Percentiles rank a stretch among this genome's conserved stretches.
Conservation (phyloP, 129 eudicot species). For the Apium graveolens region DNA sequence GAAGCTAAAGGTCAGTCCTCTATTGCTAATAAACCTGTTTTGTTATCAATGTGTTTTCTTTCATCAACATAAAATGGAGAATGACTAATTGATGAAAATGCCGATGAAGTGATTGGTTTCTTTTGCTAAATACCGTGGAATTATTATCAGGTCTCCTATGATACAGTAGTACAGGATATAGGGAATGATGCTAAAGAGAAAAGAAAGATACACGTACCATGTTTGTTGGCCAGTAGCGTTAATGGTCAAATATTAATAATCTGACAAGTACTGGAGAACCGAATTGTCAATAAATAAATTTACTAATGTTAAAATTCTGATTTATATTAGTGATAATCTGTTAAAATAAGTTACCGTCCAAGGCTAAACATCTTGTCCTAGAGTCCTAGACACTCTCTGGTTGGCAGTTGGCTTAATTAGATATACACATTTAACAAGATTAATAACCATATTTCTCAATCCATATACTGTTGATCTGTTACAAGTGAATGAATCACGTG, state of each 20-base stretch:
- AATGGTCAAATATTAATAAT: neutral
- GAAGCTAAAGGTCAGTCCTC: conserved; percentile 70
- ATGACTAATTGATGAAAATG: neutral
- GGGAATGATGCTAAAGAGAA: neutral
- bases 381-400: no score
- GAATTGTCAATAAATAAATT: neutral
- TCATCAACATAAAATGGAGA: neutral
- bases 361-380: neutral
- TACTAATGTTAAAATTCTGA: neutral
- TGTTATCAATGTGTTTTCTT: neutral
- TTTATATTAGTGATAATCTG: neutral
- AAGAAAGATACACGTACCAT: neutral
- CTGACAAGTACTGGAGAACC: neutral
- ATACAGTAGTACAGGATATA: neutral
- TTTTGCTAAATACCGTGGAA: no score
- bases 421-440: neutral
- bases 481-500: neutral
- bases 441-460: neutral
- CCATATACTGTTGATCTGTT: neutral
- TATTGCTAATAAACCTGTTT: neutral
- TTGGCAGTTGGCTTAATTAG: neutral
- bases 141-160: neutral
- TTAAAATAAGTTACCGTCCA: neutral
- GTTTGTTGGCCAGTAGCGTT: neutral
- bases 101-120: no score